phyloP scores from a whole-genome alignment of 2,329 filamentous ascomycete species.

The Pyrenochaeta sp. region DNA sequence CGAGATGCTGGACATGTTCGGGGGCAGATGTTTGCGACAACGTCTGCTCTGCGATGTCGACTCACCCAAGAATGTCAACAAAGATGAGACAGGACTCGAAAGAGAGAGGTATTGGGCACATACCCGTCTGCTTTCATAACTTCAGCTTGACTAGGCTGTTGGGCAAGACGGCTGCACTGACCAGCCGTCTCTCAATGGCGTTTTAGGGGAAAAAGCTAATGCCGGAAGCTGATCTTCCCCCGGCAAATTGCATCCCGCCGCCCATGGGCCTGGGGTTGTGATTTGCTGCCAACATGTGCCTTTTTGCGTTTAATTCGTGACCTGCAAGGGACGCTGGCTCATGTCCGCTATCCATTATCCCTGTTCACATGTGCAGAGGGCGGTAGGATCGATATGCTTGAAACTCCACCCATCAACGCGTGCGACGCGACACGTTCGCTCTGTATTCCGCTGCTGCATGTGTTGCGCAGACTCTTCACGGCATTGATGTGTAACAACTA shows the following conservation, averaged over 20 bases:
- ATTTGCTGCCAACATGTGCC: conserved; percentile 11
- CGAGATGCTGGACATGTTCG: conserved; percentile 30
- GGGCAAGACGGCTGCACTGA: conserved; percentile 26
- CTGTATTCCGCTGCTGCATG: neutral
- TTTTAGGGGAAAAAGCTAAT: conserved; percentile 26
- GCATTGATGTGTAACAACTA: too few species aligned
- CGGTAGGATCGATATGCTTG: neutral
- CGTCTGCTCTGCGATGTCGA: neutral
- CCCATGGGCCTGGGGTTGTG: conserved; percentile 3
- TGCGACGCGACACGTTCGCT: neutral
- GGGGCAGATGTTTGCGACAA: conserved; percentile 4
- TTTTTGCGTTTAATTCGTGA: conserved; percentile 9
- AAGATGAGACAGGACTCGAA: conserved; percentile 23
- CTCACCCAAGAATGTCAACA: conserved; percentile 5
- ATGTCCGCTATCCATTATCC: conserved; percentile 11
- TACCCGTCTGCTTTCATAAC: conserved; percentile 22
- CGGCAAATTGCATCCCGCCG: conserved; percentile 20
- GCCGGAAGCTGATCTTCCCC: conserved; percentile 10
- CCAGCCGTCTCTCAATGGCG: conserved; percentile 18
- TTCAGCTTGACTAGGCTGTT: conserved; percentile 28
- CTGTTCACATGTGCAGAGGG: conserved; percentile 4
- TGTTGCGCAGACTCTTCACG: neutral
- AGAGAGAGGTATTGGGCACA: conserved; percentile 27
- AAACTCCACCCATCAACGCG: neutral
- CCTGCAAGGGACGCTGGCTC: conserved; percentile 23